phyloP scores from a whole-genome alignment of 2,329 filamentous ascomycete species.

The Aspergillus pseudoglaucus region DNA sequence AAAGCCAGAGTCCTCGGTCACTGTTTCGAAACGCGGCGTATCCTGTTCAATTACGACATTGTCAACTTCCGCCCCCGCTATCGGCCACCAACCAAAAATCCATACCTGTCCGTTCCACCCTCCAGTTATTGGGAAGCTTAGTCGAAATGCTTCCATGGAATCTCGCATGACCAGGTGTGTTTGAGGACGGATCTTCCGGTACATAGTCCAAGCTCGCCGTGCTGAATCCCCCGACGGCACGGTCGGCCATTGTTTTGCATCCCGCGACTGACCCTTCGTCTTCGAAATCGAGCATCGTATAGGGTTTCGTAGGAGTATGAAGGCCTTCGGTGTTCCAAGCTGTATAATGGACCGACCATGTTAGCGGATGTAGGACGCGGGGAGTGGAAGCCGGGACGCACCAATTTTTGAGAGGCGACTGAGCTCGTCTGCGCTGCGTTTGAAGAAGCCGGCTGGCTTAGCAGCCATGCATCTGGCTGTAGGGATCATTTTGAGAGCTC shows the following conservation, averaged over 20 bases:
- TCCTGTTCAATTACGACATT: slow-evolving; percentile 47
- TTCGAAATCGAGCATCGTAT: slow-evolving; percentile 37
- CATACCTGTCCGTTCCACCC: slow-evolving; percentile 36
- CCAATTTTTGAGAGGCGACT: slow-evolving; percentile 51
- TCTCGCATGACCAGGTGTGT: slow-evolving; percentile 58
- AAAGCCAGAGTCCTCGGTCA: slow-evolving; percentile 70
- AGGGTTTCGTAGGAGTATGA: slow-evolving; percentile 33
- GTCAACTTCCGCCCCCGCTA: not conserved
- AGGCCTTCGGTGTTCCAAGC: slow-evolving; percentile 37
- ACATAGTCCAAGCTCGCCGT: slow-evolving; percentile 64
- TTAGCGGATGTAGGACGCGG: slow-evolving; percentile 2
- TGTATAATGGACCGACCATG: slow-evolving; percentile 12
- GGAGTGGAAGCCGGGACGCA: slow-evolving; percentile 22
- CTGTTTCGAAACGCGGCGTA: slow-evolving; percentile 87
- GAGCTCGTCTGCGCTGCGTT: slow-evolving; percentile 54
- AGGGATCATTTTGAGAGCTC: slow-evolving; percentile 28
- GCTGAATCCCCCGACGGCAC: slow-evolving; percentile 80
- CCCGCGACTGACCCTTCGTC: slow-evolving; percentile 26
- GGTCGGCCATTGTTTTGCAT: slow-evolving; percentile 75
- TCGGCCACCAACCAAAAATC: not conserved
- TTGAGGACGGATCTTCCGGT: slow-evolving; percentile 37
- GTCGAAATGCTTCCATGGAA: slow-evolving; percentile 89
- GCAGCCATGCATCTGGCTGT: slow-evolving; percentile 33
- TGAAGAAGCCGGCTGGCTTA: slow-evolving; percentile 46
- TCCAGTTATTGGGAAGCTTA: slow-evolving; percentile 63